Evolutionary conservation across 1,284 basidiomycete genomes (phyloP).

Genomic region (Sporisorium scitamineum): DNA sequence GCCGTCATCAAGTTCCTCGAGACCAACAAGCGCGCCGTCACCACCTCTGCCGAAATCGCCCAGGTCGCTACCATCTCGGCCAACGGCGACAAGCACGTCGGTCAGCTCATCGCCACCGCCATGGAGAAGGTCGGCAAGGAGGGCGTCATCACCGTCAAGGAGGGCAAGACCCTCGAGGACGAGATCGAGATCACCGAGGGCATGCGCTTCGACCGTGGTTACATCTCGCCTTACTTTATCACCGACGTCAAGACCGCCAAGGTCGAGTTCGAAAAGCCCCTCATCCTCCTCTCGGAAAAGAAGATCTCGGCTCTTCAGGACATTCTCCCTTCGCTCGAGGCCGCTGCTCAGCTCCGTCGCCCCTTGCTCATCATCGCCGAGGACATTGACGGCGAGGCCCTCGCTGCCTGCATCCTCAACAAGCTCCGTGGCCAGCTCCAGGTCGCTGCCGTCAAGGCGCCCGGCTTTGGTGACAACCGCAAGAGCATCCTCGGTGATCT

Average conservation of each 20-base stretch:
- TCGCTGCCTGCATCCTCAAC: conserved; percentile 97
- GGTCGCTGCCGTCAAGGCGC: conserved; percentile 93
- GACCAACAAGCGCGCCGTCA: conserved; percentile 90
- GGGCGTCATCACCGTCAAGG: conserved; percentile 99
- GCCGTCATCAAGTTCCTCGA: conserved; percentile 93
- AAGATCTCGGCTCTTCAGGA: conserved; percentile 96
- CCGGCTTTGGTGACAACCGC: conserved; percentile 98
- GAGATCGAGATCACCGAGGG: conserved; percentile 99
- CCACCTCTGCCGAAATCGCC: conserved; percentile 96
- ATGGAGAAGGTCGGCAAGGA: conserved; percentile 99
- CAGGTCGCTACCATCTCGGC: conserved; percentile 98
- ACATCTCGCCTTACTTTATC: conserved; percentile 98
- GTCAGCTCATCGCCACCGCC: conserved; percentile 95
- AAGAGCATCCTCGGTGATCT: conserved; percentile 97
- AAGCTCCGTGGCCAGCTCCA: conserved; percentile 96
- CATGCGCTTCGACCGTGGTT: conserved; percentile 99
- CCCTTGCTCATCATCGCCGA: conserved; percentile 96
- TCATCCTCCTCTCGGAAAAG: conserved; percentile 94
- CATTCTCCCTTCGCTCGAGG: conserved; percentile 92
- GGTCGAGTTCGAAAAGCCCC: conserved; percentile 96
- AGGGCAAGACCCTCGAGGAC: conserved; percentile 96
- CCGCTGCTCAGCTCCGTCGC: conserved; percentile 88
- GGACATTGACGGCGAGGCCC: conserved; percentile 96
- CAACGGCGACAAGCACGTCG: conserved; percentile 94
- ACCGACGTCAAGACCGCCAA: conserved; percentile 98